phyloP scores from a whole-genome alignment of 306 rosid genomes.

The Vigna angularis region DNA sequence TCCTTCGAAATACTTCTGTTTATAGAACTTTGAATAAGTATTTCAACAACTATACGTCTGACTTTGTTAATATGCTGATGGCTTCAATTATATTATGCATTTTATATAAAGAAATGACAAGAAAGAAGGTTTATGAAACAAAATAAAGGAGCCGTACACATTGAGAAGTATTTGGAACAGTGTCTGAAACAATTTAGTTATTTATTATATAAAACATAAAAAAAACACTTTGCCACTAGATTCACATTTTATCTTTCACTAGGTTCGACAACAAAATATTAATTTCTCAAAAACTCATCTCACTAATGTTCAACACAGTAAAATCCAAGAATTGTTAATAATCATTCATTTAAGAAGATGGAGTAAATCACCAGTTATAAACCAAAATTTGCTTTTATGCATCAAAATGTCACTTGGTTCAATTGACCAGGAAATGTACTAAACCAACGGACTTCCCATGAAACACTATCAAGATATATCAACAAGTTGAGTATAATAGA shows the following conservation, averaged over 20 bases:
- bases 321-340: constrained; percentile 29
- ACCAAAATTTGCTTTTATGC: constrained; percentile 12
- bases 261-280: constrained; percentile 10
- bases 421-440: neutral
- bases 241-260: constrained; percentile 19
- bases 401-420: constrained; percentile 12
- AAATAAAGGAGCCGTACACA: constrained; percentile 15
- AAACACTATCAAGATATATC: neutral
- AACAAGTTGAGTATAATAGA: neutral
- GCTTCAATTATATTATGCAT: neutral
- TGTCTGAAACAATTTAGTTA: constrained; percentile 15
- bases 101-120: constrained; percentile 22
- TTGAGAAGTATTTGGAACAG: neutral
- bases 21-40: constrained; percentile 24
- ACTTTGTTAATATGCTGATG: constrained; percentile 14
- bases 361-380: neutral
- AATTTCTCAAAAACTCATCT: constrained; percentile 20
- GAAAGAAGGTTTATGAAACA: neutral
- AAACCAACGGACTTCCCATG: neutral
- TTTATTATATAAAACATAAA: neutral
- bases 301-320: constrained; percentile 18
- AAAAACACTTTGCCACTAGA: neutral
- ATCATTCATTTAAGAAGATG: constrained; percentile 5
- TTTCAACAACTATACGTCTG: constrained; percentile 16
- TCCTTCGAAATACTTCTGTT: constrained; percentile 39